Base-by-base conservation (phyloP, 306 rosid species). In the Vigna mungo region DNA sequence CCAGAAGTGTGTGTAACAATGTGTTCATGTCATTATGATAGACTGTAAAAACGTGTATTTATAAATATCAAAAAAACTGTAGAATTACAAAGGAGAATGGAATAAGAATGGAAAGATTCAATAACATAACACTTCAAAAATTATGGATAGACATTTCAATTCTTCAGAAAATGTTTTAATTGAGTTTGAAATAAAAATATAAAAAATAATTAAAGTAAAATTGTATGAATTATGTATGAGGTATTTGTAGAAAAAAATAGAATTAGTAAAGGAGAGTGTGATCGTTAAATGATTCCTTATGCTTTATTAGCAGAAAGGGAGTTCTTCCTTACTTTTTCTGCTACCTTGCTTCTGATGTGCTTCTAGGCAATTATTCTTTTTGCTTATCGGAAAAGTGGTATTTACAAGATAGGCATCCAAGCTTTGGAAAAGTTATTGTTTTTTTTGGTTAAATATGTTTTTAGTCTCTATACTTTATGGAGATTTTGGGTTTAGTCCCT, bases 281-380 rank as follows among this genome's bases (percentile, higher is more conserved):
- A 2, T 21, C 12, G 18, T 39, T 51, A 15, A 66, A n/a, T 58
- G 6, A 13, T 59, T 61, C 25, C 27, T 51, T 55, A 47, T 65
- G 76, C 78, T 79, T 75, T 71, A 48, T 47, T 65, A 53, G n/a
- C 5, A 25, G 64, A 25, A 64, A n/a, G 68, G 68, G 83, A 74
- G 64, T 74, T 79, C 11, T 79, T 70, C 62, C 10, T 39, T 21
- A 67, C 84, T 84, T 80, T 84, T 30, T 55, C 48, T 59, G 55
- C 70, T 84, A 64, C 87, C 84, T 84, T 80, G 80, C 87, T 76
- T 84, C 68, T 60, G 34, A 25, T 20, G 30, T 51, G 23, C 17
- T 71, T 54, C 13, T 36, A 9, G 9, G 30, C 39, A 11, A 30
- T 70, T 46, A 15, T 71, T 79, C 81, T 44, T 44, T 71, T 51